Base-by-base conservation (phyloP, 768 basidiomycete species). In the Lentinula guzmanii region DNA sequence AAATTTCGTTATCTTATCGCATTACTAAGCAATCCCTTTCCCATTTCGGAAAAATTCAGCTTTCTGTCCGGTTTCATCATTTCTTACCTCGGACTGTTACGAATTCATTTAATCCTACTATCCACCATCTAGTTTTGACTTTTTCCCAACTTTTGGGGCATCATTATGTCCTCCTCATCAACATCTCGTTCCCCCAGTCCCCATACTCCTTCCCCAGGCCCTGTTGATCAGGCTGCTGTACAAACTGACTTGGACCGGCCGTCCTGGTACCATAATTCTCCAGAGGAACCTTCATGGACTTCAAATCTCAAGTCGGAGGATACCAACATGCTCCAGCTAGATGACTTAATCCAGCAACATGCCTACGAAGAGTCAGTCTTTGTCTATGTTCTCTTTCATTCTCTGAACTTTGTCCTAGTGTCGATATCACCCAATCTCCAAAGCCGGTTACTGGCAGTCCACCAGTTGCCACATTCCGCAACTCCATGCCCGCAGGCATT, bases 121-220 rank as follows among this genome's bases (percentile, higher is more conserved):
- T 21, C 46, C 46, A 48, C 10, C 46, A 48, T 3, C 42, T n/a
- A 43, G 13, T 43, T n/a, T 43, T n/a, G n/a, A 13, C 18, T 48
- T 24, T 39, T 9, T 21, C 46, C 46, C 46, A 53, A 53, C 15
- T 7, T 53, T 48, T 53, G 52, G 52, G 52, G 52, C 52, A 34
- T 2, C 21, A 48, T 10, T 69, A 86, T 86, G 86, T 85, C 86
- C 64, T 81, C 85, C 62, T 82, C 86, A 67, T 80, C 86, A 11
- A 73, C 79, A 68, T 89, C 90, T 58, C 86, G 90, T 50, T 90
- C 89, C 4, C 81, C 87, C 1, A 90, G 90, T 0, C 90, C 90
- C 5, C 73, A 78, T 51, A 90, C 89, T 0, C 88, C 90, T 58
- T 87, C 87, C 55, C 74, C 83, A 0, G 80, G 81, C 13, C 86